Evolutionary conservation across 1,139 yeast species (phyloP).

Genomic region (Pneumocystis wakefieldiae): DNA sequence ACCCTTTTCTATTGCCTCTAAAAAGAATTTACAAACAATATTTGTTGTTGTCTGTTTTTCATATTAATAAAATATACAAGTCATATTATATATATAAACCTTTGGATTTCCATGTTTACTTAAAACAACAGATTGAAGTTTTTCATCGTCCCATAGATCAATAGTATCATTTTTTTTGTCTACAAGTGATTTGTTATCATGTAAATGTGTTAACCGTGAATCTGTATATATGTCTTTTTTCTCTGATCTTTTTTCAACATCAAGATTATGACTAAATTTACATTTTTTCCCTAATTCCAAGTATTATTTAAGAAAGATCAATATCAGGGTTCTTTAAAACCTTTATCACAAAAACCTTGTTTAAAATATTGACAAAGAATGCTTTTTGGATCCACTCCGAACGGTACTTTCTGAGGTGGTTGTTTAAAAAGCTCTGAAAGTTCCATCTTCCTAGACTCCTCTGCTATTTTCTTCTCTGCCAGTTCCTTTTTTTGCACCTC

Average conservation of each 20-base stretch:
- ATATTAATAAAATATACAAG: neutral
- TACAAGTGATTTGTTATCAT: neutral
- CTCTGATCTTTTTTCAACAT: slow-evolving; percentile 70
- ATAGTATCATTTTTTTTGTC: slow-evolving; percentile 25
- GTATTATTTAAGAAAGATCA: neutral
- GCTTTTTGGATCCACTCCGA: slow-evolving; percentile 95
- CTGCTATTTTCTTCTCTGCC: slow-evolving; percentile 80
- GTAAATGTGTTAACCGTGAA: slow-evolving; percentile 34
- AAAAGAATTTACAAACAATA: slow-evolving; percentile 81
- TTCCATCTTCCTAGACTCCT: slow-evolving; percentile 76
- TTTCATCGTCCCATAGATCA: slow-evolving; percentile 97
- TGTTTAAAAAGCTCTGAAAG: slow-evolving; percentile 59
- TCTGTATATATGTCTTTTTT: slow-evolving; percentile 91
- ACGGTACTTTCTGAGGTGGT: slow-evolving; percentile 74
- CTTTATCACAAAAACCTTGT: slow-evolving; percentile 54
- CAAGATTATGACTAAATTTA: slow-evolving; percentile 84
- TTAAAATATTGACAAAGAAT: slow-evolving; percentile 83
- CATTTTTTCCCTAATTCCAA: slow-evolving; percentile 50
- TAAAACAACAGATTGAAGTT: slow-evolving; percentile 66
- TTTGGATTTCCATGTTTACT: slow-evolving; percentile 85
- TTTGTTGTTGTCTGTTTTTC: slow-evolving; percentile 68
- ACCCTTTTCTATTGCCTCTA: slow-evolving; percentile 93
- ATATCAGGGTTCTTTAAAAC: neutral
- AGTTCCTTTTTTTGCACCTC: slow-evolving; percentile 61
- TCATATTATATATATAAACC: neutral